These are phyloP conservation scores for Rubia peregrina DNA, from an alignment of 305 asterid species.

Conservation along the genomic window DNA sequence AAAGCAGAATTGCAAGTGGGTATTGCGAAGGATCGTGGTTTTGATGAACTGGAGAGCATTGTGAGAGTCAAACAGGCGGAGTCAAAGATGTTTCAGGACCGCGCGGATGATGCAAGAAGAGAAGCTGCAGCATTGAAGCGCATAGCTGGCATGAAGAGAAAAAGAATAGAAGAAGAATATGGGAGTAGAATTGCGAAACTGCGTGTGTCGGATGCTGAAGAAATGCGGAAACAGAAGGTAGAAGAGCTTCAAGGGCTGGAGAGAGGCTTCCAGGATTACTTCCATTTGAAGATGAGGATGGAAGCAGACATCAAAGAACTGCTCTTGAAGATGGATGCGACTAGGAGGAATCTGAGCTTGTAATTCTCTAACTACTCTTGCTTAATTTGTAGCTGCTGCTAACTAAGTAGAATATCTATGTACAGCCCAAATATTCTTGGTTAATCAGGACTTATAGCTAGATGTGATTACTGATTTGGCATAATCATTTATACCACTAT, in stretches of 20 bases:
- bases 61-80: constrained; percentile 88
- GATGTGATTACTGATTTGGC: too few relatives aligned
- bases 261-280: constrained; percentile 64
- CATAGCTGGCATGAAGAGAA: constrained; percentile 48
- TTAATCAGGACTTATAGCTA: not conserved
- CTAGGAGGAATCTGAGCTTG: constrained; percentile 59
- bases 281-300: constrained; percentile 80
- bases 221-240: constrained; percentile 70
- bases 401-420: constrained; percentile 35
- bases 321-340: constrained; percentile 82
- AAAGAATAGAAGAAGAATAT: constrained; percentile 60
- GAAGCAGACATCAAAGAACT: constrained; percentile 84
- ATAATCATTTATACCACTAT: too few relatives aligned
- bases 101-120: constrained; percentile 86
- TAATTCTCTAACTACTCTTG: constrained; percentile 21
- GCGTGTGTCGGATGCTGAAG: constrained; percentile 76
- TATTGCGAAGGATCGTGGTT: constrained; percentile 43
- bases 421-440: constrained; percentile 21
- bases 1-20: constrained; percentile 36
- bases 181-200: constrained; percentile 48
- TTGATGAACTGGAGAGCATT: constrained; percentile 85
- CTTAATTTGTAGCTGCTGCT: constrained; percentile 34
- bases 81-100: constrained; percentile 80
- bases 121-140: constrained; percentile 83
- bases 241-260: constrained; percentile 72